These are phyloP conservation scores for Neoscytalidium dimidiatum DNA, from an alignment of 2,329 filamentous ascomycete genomes.

Conservation along the genomic window DNA sequence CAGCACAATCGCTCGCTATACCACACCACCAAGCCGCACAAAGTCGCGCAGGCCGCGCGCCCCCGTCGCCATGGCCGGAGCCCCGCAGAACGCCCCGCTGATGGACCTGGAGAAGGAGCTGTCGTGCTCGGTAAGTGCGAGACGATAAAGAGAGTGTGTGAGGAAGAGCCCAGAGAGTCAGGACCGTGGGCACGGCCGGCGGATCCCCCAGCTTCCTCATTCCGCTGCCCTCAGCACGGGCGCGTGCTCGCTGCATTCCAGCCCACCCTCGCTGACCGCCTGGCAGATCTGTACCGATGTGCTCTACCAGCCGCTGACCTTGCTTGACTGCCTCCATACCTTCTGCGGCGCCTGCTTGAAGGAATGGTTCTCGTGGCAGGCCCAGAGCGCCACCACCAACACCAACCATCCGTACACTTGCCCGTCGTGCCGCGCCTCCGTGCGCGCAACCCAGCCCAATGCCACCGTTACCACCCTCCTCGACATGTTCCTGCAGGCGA, in stretches of 20 bases:
- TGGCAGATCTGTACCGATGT: constrained; percentile 92
- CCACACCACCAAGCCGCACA: background rate
- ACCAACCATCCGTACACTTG: constrained; percentile 72
- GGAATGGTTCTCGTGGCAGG: constrained; percentile 91
- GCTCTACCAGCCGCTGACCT: constrained; percentile 84
- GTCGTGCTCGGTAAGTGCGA: constrained; percentile 84
- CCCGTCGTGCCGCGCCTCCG: constrained; percentile 84
- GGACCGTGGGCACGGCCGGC: constrained; percentile 12
- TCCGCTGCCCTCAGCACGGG: background rate
- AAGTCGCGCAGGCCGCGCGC: constrained; percentile 11
- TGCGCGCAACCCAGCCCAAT: constrained; percentile 87
- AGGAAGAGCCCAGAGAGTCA: background rate
- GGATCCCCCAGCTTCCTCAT: constrained; percentile 10
- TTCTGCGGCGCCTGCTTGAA: constrained; percentile 95
- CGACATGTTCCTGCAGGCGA: constrained; percentile 81
- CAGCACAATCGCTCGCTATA: background rate
- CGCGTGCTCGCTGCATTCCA: background rate
- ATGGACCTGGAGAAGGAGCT: constrained; percentile 86
- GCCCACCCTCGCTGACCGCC: background rate
- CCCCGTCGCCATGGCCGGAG: background rate
- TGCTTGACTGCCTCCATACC: constrained; percentile 91
- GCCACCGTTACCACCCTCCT: constrained; percentile 85
- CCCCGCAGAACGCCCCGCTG: background rate
- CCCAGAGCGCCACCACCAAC: constrained; percentile 56
- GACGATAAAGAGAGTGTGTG: background rate